A percentile compares a stretch with the other conserved stretches of the same genome.
Evolutionary conservation across 140 eudicot genomes (phyloP).

Genomic region (Oenanthe javanica): DNA sequence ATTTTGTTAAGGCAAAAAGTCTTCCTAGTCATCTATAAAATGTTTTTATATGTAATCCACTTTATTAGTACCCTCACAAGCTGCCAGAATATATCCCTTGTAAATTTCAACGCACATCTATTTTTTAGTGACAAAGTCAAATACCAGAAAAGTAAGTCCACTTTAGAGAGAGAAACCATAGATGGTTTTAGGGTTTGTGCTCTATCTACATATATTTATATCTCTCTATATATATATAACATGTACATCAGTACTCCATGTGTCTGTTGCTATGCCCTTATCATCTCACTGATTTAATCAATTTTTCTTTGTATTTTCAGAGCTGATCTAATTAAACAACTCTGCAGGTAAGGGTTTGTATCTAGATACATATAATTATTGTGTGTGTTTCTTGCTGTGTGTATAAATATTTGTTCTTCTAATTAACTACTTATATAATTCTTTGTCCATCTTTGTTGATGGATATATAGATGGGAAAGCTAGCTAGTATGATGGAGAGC

Average conservation of each 20-base stretch:
- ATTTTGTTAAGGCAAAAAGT: not conserved
- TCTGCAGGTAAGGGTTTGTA: not conserved
- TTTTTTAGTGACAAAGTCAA: constrained; percentile 7
- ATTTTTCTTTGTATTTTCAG: not conserved
- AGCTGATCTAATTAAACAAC: not conserved
- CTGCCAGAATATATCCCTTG: not conserved
- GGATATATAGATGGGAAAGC: not conserved
- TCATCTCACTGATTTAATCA: not conserved
- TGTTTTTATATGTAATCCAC: not conserved
- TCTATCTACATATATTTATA: too few species aligned
- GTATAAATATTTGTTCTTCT: not conserved
- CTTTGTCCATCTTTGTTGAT: not conserved
- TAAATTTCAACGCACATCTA: not conserved
- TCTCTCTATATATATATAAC: not conserved
- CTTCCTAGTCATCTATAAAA: not conserved
- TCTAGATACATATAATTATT: too few species aligned
- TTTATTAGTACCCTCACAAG: not conserved
- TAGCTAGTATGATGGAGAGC: not conserved
- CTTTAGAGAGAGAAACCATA: constrained; percentile 5
- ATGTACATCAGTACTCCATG: not conserved
- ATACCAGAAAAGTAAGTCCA: not conserved
- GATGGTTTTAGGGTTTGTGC: constrained; percentile 5
- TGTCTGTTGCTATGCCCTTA: not conserved
- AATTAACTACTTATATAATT: not conserved
- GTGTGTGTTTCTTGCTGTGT: not conserved